Conservation (phyloP, 495 filamentous ascomycete genomes). For the Hapsidospora chrysogenum region DNA sequence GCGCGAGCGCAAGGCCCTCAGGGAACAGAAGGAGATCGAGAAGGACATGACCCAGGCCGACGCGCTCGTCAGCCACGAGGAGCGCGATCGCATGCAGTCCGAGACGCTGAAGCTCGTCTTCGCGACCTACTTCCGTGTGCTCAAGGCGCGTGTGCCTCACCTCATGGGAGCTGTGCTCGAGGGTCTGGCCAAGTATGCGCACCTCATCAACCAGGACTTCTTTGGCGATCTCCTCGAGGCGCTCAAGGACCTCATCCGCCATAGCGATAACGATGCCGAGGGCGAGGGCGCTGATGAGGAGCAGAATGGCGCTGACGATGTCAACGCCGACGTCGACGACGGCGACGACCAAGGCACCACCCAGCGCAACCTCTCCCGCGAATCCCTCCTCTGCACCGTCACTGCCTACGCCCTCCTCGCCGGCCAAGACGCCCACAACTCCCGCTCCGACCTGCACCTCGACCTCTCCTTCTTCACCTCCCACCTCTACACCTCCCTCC, state of each 20-base stretch:
- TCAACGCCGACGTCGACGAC: conserved; percentile 21
- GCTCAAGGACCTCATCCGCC: conserved; percentile 72
- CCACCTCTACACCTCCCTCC: conserved; percentile 73
- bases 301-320: conserved; percentile 10
- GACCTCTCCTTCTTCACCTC: conserved; percentile 90
- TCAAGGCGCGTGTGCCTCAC: conserved; percentile 59
- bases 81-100: conserved; percentile 78
- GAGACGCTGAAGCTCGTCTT: conserved; percentile 95
- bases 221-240: conserved; percentile 93
- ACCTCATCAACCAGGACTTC: conserved; percentile 95
- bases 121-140: conserved; percentile 80
- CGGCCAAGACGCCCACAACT: conserved; percentile 69
- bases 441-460: conserved; percentile 47
- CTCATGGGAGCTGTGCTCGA: conserved; percentile 87
- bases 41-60: conserved; percentile 92
- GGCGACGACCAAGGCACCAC: conserved; percentile 19
- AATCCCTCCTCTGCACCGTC: conserved; percentile 83
- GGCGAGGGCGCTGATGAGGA: conserved; percentile 8
- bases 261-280: conserved; percentile 35
- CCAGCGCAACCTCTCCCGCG: conserved; percentile 54
- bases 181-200: conserved; percentile 76
- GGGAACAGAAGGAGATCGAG: conserved; percentile 70
- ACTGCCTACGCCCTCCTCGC: conserved; percentile 88
- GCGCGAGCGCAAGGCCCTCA: conserved; percentile 39
- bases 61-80: conserved; percentile 76